phyloP scores from a whole-genome alignment of 2,329 filamentous ascomycete species.

The Thermomyces lanuginosus region DNA sequence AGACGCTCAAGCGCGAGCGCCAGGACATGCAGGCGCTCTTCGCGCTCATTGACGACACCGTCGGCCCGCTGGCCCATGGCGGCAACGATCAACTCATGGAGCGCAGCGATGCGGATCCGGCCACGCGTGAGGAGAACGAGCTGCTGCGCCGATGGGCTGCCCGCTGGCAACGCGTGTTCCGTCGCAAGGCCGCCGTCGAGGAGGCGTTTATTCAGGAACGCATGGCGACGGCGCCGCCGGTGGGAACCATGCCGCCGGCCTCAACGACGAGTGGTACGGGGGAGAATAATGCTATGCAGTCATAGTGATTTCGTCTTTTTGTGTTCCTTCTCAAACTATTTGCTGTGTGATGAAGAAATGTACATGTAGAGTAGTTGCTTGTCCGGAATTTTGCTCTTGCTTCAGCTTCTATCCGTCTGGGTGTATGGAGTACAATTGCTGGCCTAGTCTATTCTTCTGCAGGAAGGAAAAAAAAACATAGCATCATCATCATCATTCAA shows the following conservation, averaged over 20 bases:
- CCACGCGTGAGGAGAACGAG: conserved; percentile 37
- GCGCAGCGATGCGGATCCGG: conserved; percentile 36
- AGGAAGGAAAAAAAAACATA: too few relatives aligned
- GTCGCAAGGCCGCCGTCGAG: conserved; percentile 68
- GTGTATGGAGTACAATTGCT: too few relatives aligned
- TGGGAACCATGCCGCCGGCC: conserved; percentile 25
- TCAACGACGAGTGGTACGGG: too few relatives aligned
- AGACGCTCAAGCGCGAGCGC: conserved; percentile 53
- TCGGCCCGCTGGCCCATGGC: conserved; percentile 55
- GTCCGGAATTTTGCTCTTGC: too few relatives aligned
- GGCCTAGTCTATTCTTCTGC: too few relatives aligned
- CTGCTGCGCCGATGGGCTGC: conserved; percentile 65
- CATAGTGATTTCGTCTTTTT: too few relatives aligned
- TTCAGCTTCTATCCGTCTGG: too few relatives aligned
- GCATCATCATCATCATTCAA: too few relatives aligned
- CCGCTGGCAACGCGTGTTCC: conserved; percentile 74
- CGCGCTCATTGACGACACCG: conserved; percentile 59
- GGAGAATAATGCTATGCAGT: too few relatives aligned
- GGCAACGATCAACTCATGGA: conserved; percentile 64
- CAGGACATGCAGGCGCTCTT: conserved; percentile 66
- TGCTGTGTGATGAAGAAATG: too few relatives aligned
- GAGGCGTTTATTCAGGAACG: conserved; percentile 51
- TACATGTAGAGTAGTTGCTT: too few relatives aligned
- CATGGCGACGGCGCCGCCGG: conserved; percentile 32
- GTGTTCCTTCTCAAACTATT: too few relatives aligned